Evolutionary conservation across 176 grass and related monocot species (phyloP).

Genomic region (Secale cereale): DNA sequence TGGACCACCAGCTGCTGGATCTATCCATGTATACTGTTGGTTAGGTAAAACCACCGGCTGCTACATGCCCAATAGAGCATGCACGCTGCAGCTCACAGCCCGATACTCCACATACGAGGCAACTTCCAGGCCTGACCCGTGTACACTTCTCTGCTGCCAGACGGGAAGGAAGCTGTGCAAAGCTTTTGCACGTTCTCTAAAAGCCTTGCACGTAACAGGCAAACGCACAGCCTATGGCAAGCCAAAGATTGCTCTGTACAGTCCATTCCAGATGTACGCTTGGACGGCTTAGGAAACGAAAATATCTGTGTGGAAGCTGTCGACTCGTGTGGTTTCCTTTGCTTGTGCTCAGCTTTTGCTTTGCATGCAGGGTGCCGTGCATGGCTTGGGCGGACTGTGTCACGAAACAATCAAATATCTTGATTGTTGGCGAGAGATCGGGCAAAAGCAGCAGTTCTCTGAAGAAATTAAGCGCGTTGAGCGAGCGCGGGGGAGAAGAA

Average conservation of each 20-base stretch:
- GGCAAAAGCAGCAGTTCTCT: not conserved
- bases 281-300: not conserved
- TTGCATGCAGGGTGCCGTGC: not conserved
- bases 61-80: not conserved
- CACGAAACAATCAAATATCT: not conserved
- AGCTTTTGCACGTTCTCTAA: not conserved
- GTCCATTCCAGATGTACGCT: not conserved
- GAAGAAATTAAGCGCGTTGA: not conserved
- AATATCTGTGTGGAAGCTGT: not conserved
- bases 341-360: not conserved
- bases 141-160: not conserved
- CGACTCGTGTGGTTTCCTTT: not conserved
- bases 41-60: not conserved
- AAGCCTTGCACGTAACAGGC: not conserved
- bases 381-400: not conserved
- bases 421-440: not conserved
- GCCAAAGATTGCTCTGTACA: constrained; percentile 19
- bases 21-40: not conserved
- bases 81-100: not conserved
- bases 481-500: not conserved
- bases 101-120: not conserved
- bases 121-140: not conserved
- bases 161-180: not conserved
- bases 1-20: constrained; percentile 9
- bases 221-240: not conserved